Evolutionary conservation across 2,329 filamentous ascomycete genomes (phyloP), one percentile per base, ranked within the genome.

Genomic region (Elsinoe perseae): DNA sequence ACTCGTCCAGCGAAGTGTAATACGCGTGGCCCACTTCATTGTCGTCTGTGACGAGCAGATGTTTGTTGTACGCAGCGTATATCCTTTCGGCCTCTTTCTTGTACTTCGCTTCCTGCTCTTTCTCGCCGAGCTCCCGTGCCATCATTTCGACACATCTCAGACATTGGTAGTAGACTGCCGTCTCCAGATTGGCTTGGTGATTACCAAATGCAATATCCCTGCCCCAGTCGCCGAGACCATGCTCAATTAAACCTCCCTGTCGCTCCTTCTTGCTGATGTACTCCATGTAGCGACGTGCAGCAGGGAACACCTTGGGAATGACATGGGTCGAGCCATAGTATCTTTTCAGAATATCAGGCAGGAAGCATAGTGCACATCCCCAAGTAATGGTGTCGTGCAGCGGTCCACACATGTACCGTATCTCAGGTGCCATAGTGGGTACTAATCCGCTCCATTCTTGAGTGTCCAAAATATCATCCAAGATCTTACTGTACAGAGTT

Each of bases 321-420:
- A 69, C 63, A 8, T 64, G 64, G 0, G 70, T 74, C 4, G 66
- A 70, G 18, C 68, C 71, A 54, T 75, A 74, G 63, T 74, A 74
- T 28, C 65, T 66, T 23, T 68, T 68, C 8, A 74, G 59, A 1
- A 73, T 63, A 28, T 72, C 71, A 0, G 72, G 64, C 1, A 72
- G 62, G 55, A 72, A 61, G n/a, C 65, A 67, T 0, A 73, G 58
- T 1, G 71, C 72, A 20, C 71, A 71, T 12, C 71, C 72, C 72
- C 72, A 75, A 1, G 71, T 73, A 50, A 75, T 74, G 0, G 73
- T 76, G 54, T 77, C 73, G 56, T 76, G 73, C 2, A 77, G 64
- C 1, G 75, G 74, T 0, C 74, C 75, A 56, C 74, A 75, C 74
- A 77, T 77, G 54, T 77, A 77, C 12, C 75, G 63, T 21, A 75